Percentiles rank a stretch among this genome's conserved stretches.
phyloP scores from a whole-genome alignment of 1,284 basidiomycete genomes.

The Irpex sp. region DNA sequence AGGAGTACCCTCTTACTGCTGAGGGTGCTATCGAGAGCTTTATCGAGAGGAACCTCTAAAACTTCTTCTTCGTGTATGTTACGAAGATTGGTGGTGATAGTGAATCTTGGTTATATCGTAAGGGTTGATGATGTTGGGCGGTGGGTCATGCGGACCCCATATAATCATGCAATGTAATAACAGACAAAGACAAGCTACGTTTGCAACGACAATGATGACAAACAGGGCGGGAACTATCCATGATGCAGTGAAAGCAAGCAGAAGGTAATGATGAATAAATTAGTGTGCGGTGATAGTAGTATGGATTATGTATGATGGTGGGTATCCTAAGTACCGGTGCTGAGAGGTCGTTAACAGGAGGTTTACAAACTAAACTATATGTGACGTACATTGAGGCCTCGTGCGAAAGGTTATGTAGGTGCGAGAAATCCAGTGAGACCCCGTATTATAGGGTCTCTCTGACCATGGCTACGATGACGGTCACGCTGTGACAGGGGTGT shows the following conservation, averaged over 20 bases:
- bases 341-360: no score
- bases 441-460: slow-evolving; percentile 41
- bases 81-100: not conserved
- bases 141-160: no score
- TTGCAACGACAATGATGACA: not conserved
- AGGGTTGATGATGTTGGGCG: not conserved
- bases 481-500: slow-evolving; percentile 40
- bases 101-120: not conserved
- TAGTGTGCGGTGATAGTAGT: not conserved
- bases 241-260: not conserved
- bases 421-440: not conserved
- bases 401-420: no score
- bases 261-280: not conserved
- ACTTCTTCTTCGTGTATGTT: not conserved
- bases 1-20: slow-evolving; percentile 71
- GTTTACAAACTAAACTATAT: no score
- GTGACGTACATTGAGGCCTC: not conserved
- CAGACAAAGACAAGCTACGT: not conserved
- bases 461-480: slow-evolving; percentile 57
- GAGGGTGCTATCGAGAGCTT: slow-evolving; percentile 78
- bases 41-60: slow-evolving; percentile 64
- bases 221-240: not conserved
- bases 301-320: not conserved
- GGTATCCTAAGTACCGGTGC: not conserved
- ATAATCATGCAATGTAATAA: not conserved